phyloP scores from a whole-genome alignment of 345 rosid genomes.

The Rhizophora mangle region DNA sequence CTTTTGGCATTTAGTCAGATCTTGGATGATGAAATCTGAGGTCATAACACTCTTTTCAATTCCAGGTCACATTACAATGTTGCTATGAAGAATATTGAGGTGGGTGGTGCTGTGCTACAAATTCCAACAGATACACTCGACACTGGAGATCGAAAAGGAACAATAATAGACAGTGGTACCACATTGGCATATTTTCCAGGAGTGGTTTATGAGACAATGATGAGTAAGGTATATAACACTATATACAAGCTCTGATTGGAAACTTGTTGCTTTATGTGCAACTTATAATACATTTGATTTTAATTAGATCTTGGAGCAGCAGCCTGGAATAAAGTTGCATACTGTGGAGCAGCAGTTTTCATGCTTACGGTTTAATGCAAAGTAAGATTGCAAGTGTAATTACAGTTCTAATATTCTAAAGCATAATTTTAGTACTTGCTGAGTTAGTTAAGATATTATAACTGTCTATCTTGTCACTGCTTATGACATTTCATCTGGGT shows the following conservation, averaged over 20 bases:
- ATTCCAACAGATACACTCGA: conserved; percentile 57
- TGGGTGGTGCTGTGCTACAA: conserved; percentile 46
- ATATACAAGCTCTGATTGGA: not conserved
- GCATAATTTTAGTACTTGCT: not conserved
- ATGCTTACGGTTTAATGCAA: conserved; percentile 51
- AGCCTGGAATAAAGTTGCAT: conserved; percentile 49
- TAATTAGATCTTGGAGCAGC: conserved; percentile 49
- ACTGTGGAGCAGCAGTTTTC: conserved; percentile 57
- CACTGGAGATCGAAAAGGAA: conserved; percentile 41
- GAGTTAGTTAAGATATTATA: not conserved
- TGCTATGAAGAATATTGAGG: conserved; percentile 62
- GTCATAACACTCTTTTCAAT: conserved; percentile 18
- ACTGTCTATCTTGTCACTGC: not conserved
- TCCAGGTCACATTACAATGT: conserved; percentile 88
- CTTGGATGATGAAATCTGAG: conserved; percentile 13
- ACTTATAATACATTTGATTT: conserved; percentile 6
- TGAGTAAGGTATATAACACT: conserved; percentile 39
- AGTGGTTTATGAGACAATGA: conserved; percentile 44
- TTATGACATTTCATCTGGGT: too few relatives aligned
- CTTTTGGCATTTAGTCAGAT: conserved; percentile 1
- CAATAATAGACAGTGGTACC: conserved; percentile 92
- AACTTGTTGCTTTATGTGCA: not conserved
- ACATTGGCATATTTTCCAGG: conserved; percentile 84
- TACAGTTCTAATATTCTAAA: not conserved
- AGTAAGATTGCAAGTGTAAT: conserved; percentile 46